These are phyloP conservation scores for Strobilomyces confusus DNA, from an alignment of 768 basidiomycete genomes.

Conservation along the genomic window DNA sequence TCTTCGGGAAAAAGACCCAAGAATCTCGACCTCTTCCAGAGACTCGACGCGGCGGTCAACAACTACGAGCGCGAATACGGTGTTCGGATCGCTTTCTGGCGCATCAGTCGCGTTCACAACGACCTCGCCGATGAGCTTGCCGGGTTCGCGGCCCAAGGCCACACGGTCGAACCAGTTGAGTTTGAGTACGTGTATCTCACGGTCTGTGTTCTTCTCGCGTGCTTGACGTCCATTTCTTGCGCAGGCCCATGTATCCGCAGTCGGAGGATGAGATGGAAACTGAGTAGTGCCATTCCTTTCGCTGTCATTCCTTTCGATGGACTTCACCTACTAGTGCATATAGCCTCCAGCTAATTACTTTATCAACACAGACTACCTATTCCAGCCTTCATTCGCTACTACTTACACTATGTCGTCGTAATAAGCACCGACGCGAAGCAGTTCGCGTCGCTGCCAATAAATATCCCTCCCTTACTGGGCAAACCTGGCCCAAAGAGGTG, in stretches of 20 bases:
- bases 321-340: neutral
- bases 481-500: no score
- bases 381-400: neutral
- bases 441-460: no score
- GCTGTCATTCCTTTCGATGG: neutral
- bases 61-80: conserved; percentile 1
- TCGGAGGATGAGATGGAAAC: conserved; percentile 1
- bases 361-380: neutral
- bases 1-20: conserved; percentile 8
- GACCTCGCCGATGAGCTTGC: conserved; percentile 14
- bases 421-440: neutral
- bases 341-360: neutral
- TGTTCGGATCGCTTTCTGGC: conserved; percentile 15
- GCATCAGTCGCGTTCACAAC: conserved; percentile 9
- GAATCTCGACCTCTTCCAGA: conserved; percentile 17
- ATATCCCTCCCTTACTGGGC: no score
- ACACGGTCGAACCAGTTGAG: neutral
- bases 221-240: neutral
- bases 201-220: no score
- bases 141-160: conserved; percentile 1
- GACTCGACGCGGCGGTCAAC: conserved; percentile 3
- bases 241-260: neutral
- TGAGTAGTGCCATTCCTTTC: neutral
- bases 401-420: neutral
- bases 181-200: conserved; percentile 1